These are phyloP conservation scores for Colletotrichum sublineola DNA, from an alignment of 2,329 filamentous ascomycete species.

Conservation along the genomic window DNA sequence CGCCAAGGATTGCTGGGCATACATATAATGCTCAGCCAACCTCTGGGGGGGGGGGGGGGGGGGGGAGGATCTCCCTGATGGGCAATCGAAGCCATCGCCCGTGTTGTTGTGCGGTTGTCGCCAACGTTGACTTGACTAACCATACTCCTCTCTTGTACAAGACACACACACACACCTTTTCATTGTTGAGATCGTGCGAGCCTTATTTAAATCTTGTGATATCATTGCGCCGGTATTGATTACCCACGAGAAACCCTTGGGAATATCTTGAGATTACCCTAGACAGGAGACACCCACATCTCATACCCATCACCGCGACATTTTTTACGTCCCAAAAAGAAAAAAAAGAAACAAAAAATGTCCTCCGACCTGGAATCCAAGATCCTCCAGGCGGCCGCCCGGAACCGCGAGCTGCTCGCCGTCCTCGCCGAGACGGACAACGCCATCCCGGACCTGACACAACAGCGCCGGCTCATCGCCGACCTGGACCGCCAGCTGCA, in stretches of 20 bases:
- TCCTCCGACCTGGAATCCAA: slow-evolving; percentile 49
- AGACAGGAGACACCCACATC: no score
- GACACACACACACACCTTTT: no score
- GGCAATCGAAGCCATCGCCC: not conserved
- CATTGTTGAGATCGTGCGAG: not conserved
- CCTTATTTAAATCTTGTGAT: not conserved
- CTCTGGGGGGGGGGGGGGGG: no score
- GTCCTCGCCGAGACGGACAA: slow-evolving; percentile 64
- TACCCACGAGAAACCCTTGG: not conserved
- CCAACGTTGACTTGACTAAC: not conserved
- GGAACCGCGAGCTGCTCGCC: slow-evolving; percentile 59
- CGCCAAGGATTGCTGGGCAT: slow-evolving; percentile 29
- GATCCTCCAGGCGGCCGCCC: slow-evolving; percentile 56
- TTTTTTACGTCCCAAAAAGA: no score
- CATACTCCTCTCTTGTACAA: not conserved
- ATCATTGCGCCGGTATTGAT: not conserved
- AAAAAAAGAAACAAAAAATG: not conserved
- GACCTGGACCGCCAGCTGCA: slow-evolving; percentile 60
- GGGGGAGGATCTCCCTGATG: not conserved
- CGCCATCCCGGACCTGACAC: slow-evolving; percentile 58
- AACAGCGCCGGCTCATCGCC: slow-evolving; percentile 60
- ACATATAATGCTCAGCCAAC: not conserved
- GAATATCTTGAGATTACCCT: no score
- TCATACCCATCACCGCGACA: no score
- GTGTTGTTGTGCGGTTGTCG: not conserved